These are phyloP conservation scores for Alternaria gaisen DNA, from an alignment of 2,329 filamentous ascomycete species.

Conservation along the genomic window DNA sequence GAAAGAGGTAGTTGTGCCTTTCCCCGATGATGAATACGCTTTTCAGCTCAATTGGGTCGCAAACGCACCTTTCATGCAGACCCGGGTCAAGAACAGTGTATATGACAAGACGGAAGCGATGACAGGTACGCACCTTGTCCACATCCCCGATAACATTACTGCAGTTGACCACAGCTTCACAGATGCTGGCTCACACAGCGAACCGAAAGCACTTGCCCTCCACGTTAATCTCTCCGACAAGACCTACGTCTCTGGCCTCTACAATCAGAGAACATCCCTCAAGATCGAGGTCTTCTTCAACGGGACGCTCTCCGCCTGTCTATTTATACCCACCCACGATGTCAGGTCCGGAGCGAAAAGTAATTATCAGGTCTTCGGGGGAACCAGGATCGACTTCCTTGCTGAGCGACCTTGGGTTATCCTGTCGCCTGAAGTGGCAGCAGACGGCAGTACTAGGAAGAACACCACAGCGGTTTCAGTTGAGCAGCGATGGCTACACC, in stretches of 20 bases:
- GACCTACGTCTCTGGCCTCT: conserved; percentile 38
- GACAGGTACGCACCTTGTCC: neutral
- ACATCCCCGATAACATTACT: neutral
- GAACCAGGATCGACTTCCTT: conserved; percentile 50
- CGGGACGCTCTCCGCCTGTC: conserved; percentile 52
- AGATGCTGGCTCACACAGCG: neutral
- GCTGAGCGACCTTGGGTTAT: conserved; percentile 58
- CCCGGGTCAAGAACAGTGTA: conserved; percentile 21
- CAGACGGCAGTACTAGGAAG: conserved; percentile 29
- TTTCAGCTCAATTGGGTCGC: conserved; percentile 43
- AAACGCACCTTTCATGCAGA: conserved; percentile 45
- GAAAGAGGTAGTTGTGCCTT: conserved; percentile 34
- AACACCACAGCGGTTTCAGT: conserved; percentile 10
- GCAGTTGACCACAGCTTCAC: neutral
- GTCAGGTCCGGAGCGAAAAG: conserved; percentile 25
- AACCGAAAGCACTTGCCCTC: conserved; percentile 37
- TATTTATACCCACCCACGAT: conserved; percentile 37
- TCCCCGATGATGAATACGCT: conserved; percentile 34
- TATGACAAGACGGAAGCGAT: neutral
- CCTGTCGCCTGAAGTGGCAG: conserved; percentile 34
- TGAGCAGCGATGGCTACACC: conserved; percentile 47
- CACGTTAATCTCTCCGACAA: conserved; percentile 44
- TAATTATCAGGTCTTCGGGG: conserved; percentile 48
- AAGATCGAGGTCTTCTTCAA: conserved; percentile 61
- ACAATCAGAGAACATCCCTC: conserved; percentile 44